Percentiles rank a stretch among this genome's conserved stretches.
Evolutionary conservation across 2,329 filamentous ascomycete genomes (phyloP).

Genomic region (Trichothecium sympodiale): DNA sequence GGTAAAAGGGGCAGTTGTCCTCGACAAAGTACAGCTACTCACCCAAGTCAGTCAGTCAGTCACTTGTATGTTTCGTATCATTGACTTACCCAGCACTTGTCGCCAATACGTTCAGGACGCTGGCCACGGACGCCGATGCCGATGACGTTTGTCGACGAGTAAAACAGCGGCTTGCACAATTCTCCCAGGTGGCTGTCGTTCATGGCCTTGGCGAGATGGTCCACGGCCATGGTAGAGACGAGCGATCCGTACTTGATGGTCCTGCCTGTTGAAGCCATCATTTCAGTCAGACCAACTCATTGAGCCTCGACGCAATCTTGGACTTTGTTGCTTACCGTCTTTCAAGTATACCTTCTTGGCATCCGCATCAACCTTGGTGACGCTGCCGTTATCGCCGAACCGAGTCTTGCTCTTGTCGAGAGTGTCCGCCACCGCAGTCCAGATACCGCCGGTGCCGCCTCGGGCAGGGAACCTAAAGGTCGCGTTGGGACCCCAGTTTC

Average conservation of each 20-base stretch:
- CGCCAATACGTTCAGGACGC: slow-evolving; percentile 89
- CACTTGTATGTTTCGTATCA: too few species aligned
- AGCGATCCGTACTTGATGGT: slow-evolving; percentile 77
- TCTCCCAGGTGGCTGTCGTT: slow-evolving; percentile 1
- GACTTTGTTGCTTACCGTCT: slow-evolving; percentile 43
- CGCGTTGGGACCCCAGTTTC: slow-evolving; percentile 87
- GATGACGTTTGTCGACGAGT: slow-evolving; percentile 94
- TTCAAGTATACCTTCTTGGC: slow-evolving; percentile 65
- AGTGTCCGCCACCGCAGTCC: slow-evolving; percentile 84
- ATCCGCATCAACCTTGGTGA: slow-evolving; percentile 68
- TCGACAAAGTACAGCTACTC: slow-evolving; percentile 80
- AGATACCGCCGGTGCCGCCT: slow-evolving; percentile 87
- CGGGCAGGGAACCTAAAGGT: slow-evolving; percentile 89
- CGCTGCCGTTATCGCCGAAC: slow-evolving; percentile 67
- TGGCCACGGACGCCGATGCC: slow-evolving; percentile 87
- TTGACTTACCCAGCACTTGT: slow-evolving; percentile 86
- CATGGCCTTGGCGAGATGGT: slow-evolving; percentile 55
- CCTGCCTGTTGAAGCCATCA: slow-evolving; percentile 38
- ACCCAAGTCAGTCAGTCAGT: too few species aligned
- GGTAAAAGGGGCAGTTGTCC: slow-evolving; percentile 91
- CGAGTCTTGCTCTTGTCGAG: slow-evolving; percentile 72
- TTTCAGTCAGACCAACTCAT: too few species aligned
- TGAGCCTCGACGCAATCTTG: too few species aligned
- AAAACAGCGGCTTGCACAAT: slow-evolving; percentile 51
- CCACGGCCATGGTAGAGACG: slow-evolving; percentile 82